Evolutionary conservation across 108 stramenopile species (phyloP).

Genomic region (Skeletonema grethae): DNA sequence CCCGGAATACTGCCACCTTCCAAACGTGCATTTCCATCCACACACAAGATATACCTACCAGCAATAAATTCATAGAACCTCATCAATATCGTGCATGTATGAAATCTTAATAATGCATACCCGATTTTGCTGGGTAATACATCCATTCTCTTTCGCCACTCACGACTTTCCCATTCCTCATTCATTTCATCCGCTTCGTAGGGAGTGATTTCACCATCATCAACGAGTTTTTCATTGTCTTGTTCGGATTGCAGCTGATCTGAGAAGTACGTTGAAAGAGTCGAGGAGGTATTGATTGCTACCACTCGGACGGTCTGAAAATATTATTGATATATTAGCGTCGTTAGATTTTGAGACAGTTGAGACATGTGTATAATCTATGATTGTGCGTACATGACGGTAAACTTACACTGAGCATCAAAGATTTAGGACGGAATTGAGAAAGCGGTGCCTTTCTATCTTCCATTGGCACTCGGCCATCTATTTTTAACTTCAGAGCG

Average conservation of each 20-base stretch:
- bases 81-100: constrained; percentile 48
- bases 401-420: constrained; percentile 45
- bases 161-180: constrained; percentile 47
- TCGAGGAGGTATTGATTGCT: constrained; percentile 38
- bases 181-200: constrained; percentile 40
- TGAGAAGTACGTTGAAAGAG: constrained; percentile 41
- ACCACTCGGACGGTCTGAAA: constrained; percentile 40
- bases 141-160: constrained; percentile 41
- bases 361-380: not conserved
- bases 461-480: constrained; percentile 50
- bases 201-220: constrained; percentile 42
- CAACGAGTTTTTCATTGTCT: constrained; percentile 38
- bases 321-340: not conserved
- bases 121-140: constrained; percentile 34
- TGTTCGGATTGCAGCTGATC: constrained; percentile 50
- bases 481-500: constrained; percentile 29
- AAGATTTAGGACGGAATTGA: constrained; percentile 29
- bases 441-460: constrained; percentile 43
- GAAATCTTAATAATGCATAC: constrained; percentile 31
- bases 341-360: not conserved
- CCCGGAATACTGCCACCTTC: not conserved
- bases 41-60: constrained; percentile 33
- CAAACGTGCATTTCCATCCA: constrained; percentile 14
- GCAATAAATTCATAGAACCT: constrained; percentile 45
- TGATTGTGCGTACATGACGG: not conserved